Percentiles rank a stretch among this genome's conserved stretches.
These are phyloP conservation scores for Fusarium ramigenum DNA, from an alignment of 2,329 filamentous ascomycete species.

Conservation along the genomic window DNA sequence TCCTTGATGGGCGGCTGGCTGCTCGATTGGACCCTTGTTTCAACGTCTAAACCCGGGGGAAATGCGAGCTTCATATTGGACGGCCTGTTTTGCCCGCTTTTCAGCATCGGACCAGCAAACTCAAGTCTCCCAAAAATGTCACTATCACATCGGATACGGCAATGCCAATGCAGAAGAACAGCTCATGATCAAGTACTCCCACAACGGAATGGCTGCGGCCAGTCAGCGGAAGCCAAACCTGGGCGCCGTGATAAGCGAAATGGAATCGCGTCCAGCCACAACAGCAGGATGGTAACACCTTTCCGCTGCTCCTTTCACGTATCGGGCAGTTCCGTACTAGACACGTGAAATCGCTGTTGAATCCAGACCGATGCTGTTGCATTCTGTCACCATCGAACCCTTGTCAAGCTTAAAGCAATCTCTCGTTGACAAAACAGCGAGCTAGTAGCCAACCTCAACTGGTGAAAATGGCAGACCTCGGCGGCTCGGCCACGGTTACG, in stretches of 20 bases:
- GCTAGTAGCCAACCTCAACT: slow-evolving; percentile 20
- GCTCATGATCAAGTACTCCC: not conserved
- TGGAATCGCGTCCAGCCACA: slow-evolving; percentile 12
- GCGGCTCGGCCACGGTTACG: not conserved
- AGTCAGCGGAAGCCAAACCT: not conserved
- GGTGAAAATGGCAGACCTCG: not conserved
- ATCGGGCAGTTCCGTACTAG: slow-evolving; percentile 21
- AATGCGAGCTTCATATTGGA: slow-evolving; percentile 36
- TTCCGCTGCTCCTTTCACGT: slow-evolving; percentile 13
- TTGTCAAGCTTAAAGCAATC: slow-evolving; percentile 22
- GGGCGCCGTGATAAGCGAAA: not conserved
- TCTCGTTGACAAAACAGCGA: slow-evolving; percentile 5
- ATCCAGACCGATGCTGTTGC: not conserved
- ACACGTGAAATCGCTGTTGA: slow-evolving; percentile 17
- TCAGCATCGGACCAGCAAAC: slow-evolving; percentile 26
- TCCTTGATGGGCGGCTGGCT: not conserved
- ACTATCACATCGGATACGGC: not conserved
- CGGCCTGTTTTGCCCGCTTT: slow-evolving; percentile 9
- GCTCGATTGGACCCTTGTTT: slow-evolving; percentile 30
- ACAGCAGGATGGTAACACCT: slow-evolving; percentile 14
- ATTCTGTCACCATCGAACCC: slow-evolving; percentile 3
- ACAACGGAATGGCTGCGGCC: not conserved
- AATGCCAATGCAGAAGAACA: not conserved
- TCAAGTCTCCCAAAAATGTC: not conserved
- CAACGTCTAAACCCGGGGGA: slow-evolving; percentile 34